phyloP scores from a whole-genome alignment of 257 asterid genomes.

The Catharanthus roseus region DNA sequence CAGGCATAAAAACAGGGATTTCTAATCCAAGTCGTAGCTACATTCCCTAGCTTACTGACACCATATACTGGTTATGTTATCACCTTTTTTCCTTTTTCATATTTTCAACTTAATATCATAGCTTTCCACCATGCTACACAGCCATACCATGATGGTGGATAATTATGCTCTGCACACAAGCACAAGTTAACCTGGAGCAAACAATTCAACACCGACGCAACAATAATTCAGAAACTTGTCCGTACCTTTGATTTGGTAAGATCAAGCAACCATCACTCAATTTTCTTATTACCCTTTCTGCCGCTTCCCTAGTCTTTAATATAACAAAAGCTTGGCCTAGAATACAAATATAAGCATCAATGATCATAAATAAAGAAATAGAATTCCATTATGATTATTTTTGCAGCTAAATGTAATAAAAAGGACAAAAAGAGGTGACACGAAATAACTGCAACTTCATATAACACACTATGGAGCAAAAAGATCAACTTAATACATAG shows the following conservation, averaged over 20 bases:
- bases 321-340: constrained; percentile 78
- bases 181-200: background rate
- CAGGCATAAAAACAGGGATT: background rate
- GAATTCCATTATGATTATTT: background rate
- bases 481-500: background rate
- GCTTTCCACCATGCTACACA: background rate
- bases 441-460: background rate
- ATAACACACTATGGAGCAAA: background rate
- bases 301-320: constrained; percentile 54
- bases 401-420: background rate
- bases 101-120: background rate
- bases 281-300: constrained; percentile 36
- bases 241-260: constrained; percentile 62
- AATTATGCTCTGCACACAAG: background rate
- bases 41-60: background rate
- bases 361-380: constrained; percentile 5
- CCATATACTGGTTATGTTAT: background rate
- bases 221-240: background rate
- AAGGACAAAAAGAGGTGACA: background rate
- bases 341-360: constrained; percentile 13
- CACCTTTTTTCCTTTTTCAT: background rate
- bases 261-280: constrained; percentile 61
- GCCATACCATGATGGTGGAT: background rate
- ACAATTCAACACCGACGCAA: background rate
- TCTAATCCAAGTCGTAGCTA: background rate